phyloP scores from a whole-genome alignment of 2,329 filamentous ascomycete species.

The Podosphaera xanthii region DNA sequence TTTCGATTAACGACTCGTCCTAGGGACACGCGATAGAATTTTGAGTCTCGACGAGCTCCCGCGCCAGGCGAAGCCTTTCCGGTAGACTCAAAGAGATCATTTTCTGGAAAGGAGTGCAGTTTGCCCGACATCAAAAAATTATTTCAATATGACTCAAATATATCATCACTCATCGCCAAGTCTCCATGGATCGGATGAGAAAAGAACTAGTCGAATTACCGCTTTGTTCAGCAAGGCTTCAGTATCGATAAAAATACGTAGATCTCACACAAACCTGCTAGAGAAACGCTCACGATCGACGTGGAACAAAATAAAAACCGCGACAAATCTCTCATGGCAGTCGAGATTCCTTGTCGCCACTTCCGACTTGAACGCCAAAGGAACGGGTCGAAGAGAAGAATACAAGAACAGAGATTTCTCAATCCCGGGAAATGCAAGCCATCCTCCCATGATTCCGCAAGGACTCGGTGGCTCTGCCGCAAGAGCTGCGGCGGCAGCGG shows the following conservation, averaged over 20 bases:
- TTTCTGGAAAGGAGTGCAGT: no score
- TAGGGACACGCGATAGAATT: no score
- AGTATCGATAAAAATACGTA: slow-evolving; percentile 12
- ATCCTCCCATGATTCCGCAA: slow-evolving; percentile 36
- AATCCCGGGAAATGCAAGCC: slow-evolving; percentile 20
- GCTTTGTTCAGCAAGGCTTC: slow-evolving; percentile 15
- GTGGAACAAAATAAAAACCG: slow-evolving; percentile 14
- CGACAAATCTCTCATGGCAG: slow-evolving; percentile 14
- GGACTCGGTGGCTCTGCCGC: slow-evolving; percentile 38
- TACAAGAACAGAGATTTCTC: slow-evolving; percentile 4
- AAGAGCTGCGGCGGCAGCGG: slow-evolving; percentile 27
- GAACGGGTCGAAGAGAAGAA: slow-evolving; percentile 3
- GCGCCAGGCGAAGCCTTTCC: no score
- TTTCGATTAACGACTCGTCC: no score
- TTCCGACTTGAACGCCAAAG: slow-evolving; percentile 6
- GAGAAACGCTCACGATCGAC: slow-evolving; percentile 12
- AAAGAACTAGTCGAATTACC: slow-evolving; percentile 4
- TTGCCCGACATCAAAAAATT: no score
- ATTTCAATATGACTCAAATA: no score
- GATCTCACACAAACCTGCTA: slow-evolving; percentile 11
- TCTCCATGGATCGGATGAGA: no score
- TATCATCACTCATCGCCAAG: no score
- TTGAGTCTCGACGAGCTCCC: no score
- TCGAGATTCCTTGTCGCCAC: slow-evolving; percentile 8
- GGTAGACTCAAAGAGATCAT: no score